These are phyloP conservation scores for Tetrapisispora taiwanensis DNA, from an alignment of 805 yeast species.

Conservation along the genomic window DNA sequence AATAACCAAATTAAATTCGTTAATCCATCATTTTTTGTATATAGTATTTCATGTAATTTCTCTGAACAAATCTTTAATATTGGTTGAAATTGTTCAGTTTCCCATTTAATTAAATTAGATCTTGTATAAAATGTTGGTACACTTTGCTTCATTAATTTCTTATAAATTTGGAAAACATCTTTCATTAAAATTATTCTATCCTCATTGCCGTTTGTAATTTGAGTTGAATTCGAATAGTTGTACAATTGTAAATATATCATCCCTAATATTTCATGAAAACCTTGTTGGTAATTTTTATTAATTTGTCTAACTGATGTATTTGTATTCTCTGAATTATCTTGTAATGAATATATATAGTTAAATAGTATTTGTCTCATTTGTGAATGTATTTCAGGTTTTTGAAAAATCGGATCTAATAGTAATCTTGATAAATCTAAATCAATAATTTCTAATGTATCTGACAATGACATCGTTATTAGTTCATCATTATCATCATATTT, in stretches of 20 bases:
- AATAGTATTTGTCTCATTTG: constrained; percentile 21
- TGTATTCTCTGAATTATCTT: constrained; percentile 2
- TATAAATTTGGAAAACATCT: constrained; percentile 17
- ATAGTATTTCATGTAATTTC: constrained; percentile 7
- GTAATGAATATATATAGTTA: constrained; percentile 10
- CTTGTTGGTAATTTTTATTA: constrained; percentile 20
- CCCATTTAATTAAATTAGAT: constrained; percentile 19
- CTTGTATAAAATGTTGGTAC: constrained; percentile 21
- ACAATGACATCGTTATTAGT: constrained; percentile 6
- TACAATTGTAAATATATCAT: constrained; percentile 20
- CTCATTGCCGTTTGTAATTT: background rate
- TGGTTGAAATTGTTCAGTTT: constrained; percentile 12
- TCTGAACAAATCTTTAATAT: constrained; percentile 16
- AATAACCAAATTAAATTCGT: constrained; percentile 25
- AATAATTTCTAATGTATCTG: constrained; percentile 22
- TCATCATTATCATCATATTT: constrained; percentile 6
- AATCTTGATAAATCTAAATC: constrained; percentile 24
- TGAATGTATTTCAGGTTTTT: constrained; percentile 11
- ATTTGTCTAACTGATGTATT: background rate
- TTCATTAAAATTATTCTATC: constrained; percentile 5
- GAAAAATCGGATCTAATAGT: constrained; percentile 18
- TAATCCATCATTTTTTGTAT: constrained; percentile 5
- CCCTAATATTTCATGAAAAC: constrained; percentile 26
- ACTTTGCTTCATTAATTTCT: constrained; percentile 20
- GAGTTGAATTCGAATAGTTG: constrained; percentile 2